Evolutionary conservation across 2,329 filamentous ascomycete genomes (phyloP), one percentile per base, ranked within the genome.

Genomic region (Ambrosiella beaveri): DNA sequence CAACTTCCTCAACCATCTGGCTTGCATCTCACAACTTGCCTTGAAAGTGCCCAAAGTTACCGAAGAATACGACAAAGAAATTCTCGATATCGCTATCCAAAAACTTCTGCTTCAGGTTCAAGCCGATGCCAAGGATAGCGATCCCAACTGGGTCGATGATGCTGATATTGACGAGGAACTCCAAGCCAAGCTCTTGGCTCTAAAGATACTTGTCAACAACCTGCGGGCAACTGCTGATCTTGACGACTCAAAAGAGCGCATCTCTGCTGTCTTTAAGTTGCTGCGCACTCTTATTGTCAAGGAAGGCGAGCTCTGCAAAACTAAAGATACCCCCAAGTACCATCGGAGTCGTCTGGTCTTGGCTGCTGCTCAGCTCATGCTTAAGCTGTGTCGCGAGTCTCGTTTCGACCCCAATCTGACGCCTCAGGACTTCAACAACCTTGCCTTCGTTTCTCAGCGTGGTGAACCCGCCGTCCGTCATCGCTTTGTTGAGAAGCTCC

Each of bases 181-280:
- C 13, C 78, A 84, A 61, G 85, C 89, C 17, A 96, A 97, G 69
- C 80, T 82, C 59, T 83, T 88, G 73, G 86, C 90, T 1, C 73
- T 97, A 53, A 91, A 85, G 67, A 85, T 89, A 13, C 75, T 97
- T 35, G 88, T 93, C 60, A 97, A 97, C 68, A 81, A 86, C 57
- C 76, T 95, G 15, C 81, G 90, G 44, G 85, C 68, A 61, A 78
- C 67, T 68, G 70, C 75, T 50, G 75, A 80, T 52, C 36, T 52
- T 36, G 35, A 51, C 17, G 65, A 70, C 13, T 75, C 76, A 12
- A 76, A 83, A 63, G 75, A 78, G 40, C 74, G 79, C 59, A 82
- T 84, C 1, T 76, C 76, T 59, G 80, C 84, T 6, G 81, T 95
- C 0, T 88, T 89, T 70, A 84, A 83, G 66, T 78, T 95, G 36